Percentiles rank a stretch among this genome's conserved stretches.
These are phyloP conservation scores for Talaromyces islandicus DNA, from an alignment of 2,329 filamentous ascomycete species.

Conservation along the genomic window DNA sequence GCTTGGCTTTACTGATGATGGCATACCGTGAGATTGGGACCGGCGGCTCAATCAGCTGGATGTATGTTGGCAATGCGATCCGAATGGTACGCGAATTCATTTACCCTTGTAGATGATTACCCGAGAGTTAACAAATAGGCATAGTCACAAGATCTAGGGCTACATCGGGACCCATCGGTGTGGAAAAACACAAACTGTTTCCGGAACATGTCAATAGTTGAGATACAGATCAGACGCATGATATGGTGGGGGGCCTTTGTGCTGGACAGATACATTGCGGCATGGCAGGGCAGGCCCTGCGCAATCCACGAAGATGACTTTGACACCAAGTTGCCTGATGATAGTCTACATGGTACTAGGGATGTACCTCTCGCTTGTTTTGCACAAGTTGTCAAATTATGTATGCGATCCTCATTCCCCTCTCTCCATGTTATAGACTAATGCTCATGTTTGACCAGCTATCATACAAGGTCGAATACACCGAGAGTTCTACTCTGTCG, in stretches of 20 bases:
- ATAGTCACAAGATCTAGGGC: constrained; percentile 9
- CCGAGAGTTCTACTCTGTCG: constrained; percentile 10
- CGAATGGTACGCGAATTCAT: constrained; percentile 1
- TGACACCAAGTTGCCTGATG: constrained; percentile 10
- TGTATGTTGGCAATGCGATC: constrained; percentile 11
- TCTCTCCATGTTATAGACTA: neutral
- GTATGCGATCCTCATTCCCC: neutral
- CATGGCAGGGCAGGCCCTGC: constrained; percentile 11
- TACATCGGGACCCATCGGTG: constrained; percentile 10
- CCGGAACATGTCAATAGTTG: constrained; percentile 10
- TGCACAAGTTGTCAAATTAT: constrained; percentile 5
- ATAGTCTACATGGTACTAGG: constrained; percentile 2
- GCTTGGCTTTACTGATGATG: constrained; percentile 11
- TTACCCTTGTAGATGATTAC: neutral
- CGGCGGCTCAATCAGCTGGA: constrained; percentile 11
- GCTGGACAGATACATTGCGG: constrained; percentile 11
- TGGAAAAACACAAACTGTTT: constrained; percentile 11
- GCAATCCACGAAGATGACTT: constrained; percentile 12
- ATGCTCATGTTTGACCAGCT: neutral
- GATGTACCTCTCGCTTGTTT: constrained; percentile 9
- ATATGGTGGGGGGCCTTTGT: constrained; percentile 13
- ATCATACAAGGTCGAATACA: constrained; percentile 11
- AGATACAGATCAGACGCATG: constrained; percentile 10
- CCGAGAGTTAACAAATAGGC: neutral
- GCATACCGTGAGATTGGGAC: constrained; percentile 12